These are phyloP conservation scores for Neurospora hispaniola DNA, from an alignment of 495 filamentous ascomycete genomes.

Conservation along the genomic window DNA sequence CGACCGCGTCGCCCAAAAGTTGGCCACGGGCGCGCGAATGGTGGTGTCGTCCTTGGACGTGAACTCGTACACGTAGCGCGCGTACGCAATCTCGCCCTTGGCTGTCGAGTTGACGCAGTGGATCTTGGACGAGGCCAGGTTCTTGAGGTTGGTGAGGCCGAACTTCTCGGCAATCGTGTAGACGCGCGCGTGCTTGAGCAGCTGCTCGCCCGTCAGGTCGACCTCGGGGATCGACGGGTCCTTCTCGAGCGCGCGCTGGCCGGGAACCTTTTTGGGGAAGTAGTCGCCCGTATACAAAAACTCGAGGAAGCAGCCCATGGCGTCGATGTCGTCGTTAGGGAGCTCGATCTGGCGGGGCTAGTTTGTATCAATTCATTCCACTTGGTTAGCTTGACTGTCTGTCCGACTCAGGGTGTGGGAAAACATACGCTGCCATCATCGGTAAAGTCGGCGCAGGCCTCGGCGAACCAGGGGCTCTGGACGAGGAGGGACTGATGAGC, in stretches of 20 bases:
- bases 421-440: slow-evolving; percentile 37
- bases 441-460: slow-evolving; percentile 46
- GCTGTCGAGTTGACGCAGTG: slow-evolving; percentile 77
- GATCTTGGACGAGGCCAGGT: slow-evolving; percentile 76
- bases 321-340: slow-evolving; percentile 59
- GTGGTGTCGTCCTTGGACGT: slow-evolving; percentile 56
- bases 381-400: not conserved
- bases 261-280: slow-evolving; percentile 56
- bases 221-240: slow-evolving; percentile 47
- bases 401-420: not conserved
- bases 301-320: slow-evolving; percentile 79
- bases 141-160: slow-evolving; percentile 58
- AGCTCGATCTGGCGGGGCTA: slow-evolving; percentile 57
- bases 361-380: too few relatives aligned
- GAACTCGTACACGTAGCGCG: slow-evolving; percentile 78
- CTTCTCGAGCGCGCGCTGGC: slow-evolving; percentile 43
- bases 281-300: slow-evolving; percentile 91
- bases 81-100: slow-evolving; percentile 80
- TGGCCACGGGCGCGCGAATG: slow-evolving; percentile 75
- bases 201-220: slow-evolving; percentile 62
- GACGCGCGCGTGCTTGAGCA: slow-evolving; percentile 76
- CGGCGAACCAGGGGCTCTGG: slow-evolving; percentile 64
- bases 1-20: slow-evolving; percentile 76
- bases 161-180: slow-evolving; percentile 85
- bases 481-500: slow-evolving; percentile 72